Base-by-base conservation (phyloP, 352 stramenopile genomes). In the Phytophthora chlamydospora region DNA sequence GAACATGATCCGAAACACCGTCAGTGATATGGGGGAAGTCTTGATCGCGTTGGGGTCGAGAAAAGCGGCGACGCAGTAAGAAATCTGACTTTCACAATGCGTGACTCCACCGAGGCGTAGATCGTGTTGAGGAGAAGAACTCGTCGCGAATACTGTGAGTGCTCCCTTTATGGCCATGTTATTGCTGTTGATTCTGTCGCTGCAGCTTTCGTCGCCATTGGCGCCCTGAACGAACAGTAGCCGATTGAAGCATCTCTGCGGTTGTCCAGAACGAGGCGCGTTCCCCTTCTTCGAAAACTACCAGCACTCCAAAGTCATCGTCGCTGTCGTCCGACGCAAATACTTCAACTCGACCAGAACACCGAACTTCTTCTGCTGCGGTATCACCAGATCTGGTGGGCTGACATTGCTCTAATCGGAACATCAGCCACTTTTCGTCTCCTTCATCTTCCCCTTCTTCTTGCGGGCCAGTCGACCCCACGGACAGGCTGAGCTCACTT, bases 191-290 rank as follows among this genome's bases (percentile, higher is more conserved):
- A 38, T 66, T 9, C 21, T 53, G 52, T 54, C 47, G 59, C 36
- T 74, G 55, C 11, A 46, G 57, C 61, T 81, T 85, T 47, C 85
- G 66, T 62, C 87, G 66, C 85, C 85, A 96, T 29, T 80, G 71
- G 2, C 87, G 76, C 24, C 81, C 77, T 3, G 76, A 88, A 2
- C 78, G 80, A 32, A 93, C 24, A 2, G 75, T 90, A 0, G 71
- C 78, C 14, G 73, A 75, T 71, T 91, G 87, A 19, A 93, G 58
- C 35, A 72, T 49, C 27, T 93, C 80, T 6, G 58, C 70, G 14
- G 71, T 66, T 17, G 71, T 75, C 87, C 87, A 96, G 57, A 91
- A 96, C 12, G 64, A 62, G 14, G 75, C 72, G 13, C 87, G 78
- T 10, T 76, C 65, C 3, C 87, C 87, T 42, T 75, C 55, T 53